Conservation (phyloP, 1,284 basidiomycete genomes). For the Schizophyllum commune region DNA sequence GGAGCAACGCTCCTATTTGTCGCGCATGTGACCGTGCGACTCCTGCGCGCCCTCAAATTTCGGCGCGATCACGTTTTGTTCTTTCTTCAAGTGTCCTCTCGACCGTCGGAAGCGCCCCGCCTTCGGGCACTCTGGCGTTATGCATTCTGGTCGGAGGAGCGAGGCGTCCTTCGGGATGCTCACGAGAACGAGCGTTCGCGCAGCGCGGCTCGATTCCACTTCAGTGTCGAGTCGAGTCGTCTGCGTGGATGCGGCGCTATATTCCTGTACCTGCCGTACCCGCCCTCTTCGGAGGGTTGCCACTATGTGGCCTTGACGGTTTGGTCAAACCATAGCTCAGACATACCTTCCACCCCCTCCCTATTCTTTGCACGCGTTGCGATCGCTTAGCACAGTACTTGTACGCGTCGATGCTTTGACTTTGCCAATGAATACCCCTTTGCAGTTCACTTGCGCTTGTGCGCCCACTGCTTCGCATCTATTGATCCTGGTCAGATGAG, state of each 20-base stretch:
- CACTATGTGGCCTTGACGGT: conserved; percentile 75
- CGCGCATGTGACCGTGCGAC: not conserved
- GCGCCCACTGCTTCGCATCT: no score
- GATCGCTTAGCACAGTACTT: not conserved
- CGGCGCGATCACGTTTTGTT: not conserved
- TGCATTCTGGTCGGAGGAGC: conserved; percentile 40
- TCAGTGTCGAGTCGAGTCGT: conserved; percentile 45
- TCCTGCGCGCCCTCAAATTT: not conserved
- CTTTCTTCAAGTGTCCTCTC: not conserved
- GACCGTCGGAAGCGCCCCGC: not conserved
- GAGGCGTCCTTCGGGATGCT: conserved; percentile 55
- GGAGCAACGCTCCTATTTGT: not conserved
- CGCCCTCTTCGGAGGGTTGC: conserved; percentile 19
- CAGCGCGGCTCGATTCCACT: conserved; percentile 31
- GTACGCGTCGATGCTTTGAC: not conserved
- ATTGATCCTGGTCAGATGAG: no score
- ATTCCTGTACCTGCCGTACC: conserved; percentile 73
- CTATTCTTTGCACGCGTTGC: not conserved
- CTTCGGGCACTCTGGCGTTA: not conserved
- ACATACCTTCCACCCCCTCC: conserved; percentile 29
- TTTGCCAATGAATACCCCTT: no score
- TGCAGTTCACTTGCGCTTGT: no score
- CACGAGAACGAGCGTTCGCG: conserved; percentile 53
- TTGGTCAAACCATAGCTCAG: conserved; percentile 69
- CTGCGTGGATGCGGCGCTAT: conserved; percentile 47